phyloP scores from a whole-genome alignment of 2,329 filamentous ascomycete species.

The Fusarium anguioides region DNA sequence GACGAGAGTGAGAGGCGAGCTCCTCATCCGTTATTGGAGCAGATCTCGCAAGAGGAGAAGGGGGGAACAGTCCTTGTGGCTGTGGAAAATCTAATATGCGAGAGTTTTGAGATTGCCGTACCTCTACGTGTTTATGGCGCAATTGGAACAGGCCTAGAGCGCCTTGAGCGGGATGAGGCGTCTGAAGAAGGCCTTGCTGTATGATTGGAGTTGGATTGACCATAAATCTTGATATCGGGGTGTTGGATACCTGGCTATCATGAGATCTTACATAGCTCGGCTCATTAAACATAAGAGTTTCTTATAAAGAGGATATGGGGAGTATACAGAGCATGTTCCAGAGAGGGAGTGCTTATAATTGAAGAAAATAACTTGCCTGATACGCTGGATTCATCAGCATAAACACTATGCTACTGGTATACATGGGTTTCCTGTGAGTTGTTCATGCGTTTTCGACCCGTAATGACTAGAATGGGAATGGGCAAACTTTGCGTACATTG shows the following conservation, averaged over 20 bases:
- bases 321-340: slow-evolving; percentile 27
- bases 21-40: slow-evolving; percentile 73
- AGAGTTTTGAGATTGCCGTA: slow-evolving; percentile 91
- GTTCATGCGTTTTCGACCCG: slow-evolving; percentile 8
- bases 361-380: slow-evolving; percentile 17
- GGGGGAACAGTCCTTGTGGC: slow-evolving; percentile 79
- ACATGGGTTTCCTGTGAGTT: slow-evolving; percentile 8
- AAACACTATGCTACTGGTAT: slow-evolving; percentile 16
- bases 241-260: slow-evolving; percentile 32
- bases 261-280: slow-evolving; percentile 15
- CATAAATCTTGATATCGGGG: slow-evolving; percentile 2
- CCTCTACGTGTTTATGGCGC: slow-evolving; percentile 83
- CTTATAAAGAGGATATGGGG: slow-evolving; percentile 17
- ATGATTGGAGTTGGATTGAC: slow-evolving; percentile 42
- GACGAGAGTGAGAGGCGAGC: slow-evolving; percentile 35
- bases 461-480: neutral
- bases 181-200: slow-evolving; percentile 59
- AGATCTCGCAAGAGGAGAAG: slow-evolving; percentile 81
- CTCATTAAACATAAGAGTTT: slow-evolving; percentile 14
- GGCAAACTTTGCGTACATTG: neutral
- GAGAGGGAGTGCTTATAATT: slow-evolving; percentile 20
- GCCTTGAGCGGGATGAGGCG: slow-evolving; percentile 65
- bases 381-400: slow-evolving; percentile 17
- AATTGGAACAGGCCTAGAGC: slow-evolving; percentile 66
- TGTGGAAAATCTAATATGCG: slow-evolving; percentile 80